Evolutionary conservation across 2,329 filamentous ascomycete species (phyloP).

Genomic region (Emmonsiellopsis sp.): DNA sequence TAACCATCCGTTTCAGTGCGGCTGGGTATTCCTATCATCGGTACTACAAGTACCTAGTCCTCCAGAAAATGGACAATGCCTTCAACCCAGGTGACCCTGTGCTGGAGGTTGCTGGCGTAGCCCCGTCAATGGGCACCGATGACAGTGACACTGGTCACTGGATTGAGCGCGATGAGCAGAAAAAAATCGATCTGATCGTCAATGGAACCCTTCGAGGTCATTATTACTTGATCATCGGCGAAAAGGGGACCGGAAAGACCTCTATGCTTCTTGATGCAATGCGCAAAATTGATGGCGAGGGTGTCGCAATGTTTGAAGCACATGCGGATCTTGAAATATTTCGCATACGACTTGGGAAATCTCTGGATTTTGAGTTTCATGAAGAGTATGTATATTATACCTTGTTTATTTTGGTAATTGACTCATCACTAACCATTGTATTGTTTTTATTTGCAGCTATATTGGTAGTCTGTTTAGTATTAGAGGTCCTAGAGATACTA

Average conservation of each 20-base stretch:
- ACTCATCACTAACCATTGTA: neutral
- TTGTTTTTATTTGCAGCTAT: conserved; percentile 23
- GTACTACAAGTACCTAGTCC: conserved; percentile 79
- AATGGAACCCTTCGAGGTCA: conserved; percentile 64
- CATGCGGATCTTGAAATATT: conserved; percentile 95
- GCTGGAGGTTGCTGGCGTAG: conserved; percentile 62
- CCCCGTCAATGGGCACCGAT: conserved; percentile 28
- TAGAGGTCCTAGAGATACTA: conserved; percentile 81
- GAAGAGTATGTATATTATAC: conserved; percentile 61
- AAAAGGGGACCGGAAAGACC: conserved; percentile 94
- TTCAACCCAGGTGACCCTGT: conserved; percentile 90
- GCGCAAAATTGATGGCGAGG: conserved; percentile 81
- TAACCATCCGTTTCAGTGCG: conserved; percentile 20
- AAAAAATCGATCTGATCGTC: conserved; percentile 73
- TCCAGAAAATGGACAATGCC: conserved; percentile 87
- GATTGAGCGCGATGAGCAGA: conserved; percentile 77
- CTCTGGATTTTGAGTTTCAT: conserved; percentile 91
- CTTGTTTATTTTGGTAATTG: neutral
- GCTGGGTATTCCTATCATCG: conserved; percentile 73
- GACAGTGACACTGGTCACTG: conserved; percentile 54
- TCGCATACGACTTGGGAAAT: conserved; percentile 82
- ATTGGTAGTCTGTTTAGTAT: conserved; percentile 96
- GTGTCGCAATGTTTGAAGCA: conserved; percentile 90
- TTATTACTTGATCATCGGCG: conserved; percentile 85
- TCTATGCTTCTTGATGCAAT: conserved; percentile 95